phyloP scores from a whole-genome alignment of 2,329 filamentous ascomycete species.

The Beauveria rudraprayagi region DNA sequence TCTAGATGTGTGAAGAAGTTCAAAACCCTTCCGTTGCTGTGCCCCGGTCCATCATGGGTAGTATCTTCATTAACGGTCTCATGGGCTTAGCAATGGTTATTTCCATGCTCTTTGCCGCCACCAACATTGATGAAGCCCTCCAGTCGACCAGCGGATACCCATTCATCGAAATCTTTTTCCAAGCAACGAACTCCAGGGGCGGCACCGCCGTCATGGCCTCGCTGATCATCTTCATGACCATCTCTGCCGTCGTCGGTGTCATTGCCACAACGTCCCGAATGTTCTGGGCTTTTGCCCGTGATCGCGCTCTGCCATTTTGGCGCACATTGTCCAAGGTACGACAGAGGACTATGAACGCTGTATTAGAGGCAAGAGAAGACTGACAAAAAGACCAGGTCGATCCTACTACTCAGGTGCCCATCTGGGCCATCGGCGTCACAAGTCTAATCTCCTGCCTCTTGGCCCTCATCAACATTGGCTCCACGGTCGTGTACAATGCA shows the following conservation, averaged over 20 bases:
- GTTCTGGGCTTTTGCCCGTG: slow-evolving; percentile 43
- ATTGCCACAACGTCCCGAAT: slow-evolving; percentile 50
- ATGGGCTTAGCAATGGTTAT: slow-evolving; percentile 50
- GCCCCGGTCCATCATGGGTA: slow-evolving; percentile 41
- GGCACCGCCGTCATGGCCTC: slow-evolving; percentile 42
- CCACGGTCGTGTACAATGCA: slow-evolving; percentile 21
- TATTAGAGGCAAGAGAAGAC: neutral
- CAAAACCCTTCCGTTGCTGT: slow-evolving; percentile 40
- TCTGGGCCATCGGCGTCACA: slow-evolving; percentile 21
- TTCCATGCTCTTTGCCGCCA: slow-evolving; percentile 45
- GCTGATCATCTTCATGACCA: slow-evolving; percentile 40
- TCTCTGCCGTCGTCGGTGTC: slow-evolving; percentile 42
- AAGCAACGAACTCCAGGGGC: slow-evolving; percentile 38
- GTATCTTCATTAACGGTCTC: slow-evolving; percentile 40
- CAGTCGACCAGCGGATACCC: slow-evolving; percentile 42
- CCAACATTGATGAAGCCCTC: slow-evolving; percentile 36
- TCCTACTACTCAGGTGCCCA: slow-evolving; percentile 20
- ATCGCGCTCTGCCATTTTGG: slow-evolving; percentile 25
- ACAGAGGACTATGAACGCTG: neutral
- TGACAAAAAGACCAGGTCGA: neutral
- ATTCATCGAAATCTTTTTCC: slow-evolving; percentile 50
- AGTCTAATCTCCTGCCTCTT: slow-evolving; percentile 22
- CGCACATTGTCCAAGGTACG: slow-evolving; percentile 19
- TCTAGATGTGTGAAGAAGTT: slow-evolving; percentile 38
- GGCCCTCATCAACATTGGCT: slow-evolving; percentile 27